Evolutionary conservation across 148 eudicot genomes (phyloP).

Genomic region (Salicornia ramosissima): DNA sequence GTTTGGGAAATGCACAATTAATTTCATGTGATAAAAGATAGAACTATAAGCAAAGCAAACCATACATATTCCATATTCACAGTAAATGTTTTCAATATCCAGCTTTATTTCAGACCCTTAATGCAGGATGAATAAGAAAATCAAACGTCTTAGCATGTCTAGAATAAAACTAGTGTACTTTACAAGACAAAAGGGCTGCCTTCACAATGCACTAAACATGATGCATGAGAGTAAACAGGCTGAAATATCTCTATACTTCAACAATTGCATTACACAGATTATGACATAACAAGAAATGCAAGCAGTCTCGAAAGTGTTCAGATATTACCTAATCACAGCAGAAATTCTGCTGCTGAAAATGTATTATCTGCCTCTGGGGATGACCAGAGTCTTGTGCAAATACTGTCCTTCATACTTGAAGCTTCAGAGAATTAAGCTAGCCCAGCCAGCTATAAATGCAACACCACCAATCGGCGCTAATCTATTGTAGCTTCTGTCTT

Average conservation of each 20-base stretch:
- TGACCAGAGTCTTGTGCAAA: neutral
- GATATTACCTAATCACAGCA: neutral
- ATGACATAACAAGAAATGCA: neutral
- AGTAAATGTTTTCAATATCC: too few relatives aligned
- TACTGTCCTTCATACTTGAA: neutral
- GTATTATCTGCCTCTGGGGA: neutral
- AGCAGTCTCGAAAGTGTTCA: neutral
- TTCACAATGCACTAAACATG: neutral
- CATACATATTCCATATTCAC: too few relatives aligned
- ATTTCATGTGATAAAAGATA: too few relatives aligned
- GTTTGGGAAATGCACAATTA: too few relatives aligned
- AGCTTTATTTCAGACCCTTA: too few relatives aligned
- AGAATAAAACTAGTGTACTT: neutral
- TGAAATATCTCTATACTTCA: neutral
- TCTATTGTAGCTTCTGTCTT: constrained; percentile 67
- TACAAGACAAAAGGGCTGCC: too few relatives aligned
- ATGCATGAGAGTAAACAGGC: neutral
- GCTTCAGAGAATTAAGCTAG: constrained; percentile 62
- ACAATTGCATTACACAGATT: neutral
- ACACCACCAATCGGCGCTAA: constrained; percentile 89
- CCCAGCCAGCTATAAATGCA: constrained; percentile 91
- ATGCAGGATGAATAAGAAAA: too few relatives aligned
- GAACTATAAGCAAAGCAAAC: too few relatives aligned
- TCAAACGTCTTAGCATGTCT: too few relatives aligned
- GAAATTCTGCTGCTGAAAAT: neutral